Conservation (phyloP, 768 basidiomycete genomes). For the Lyophyllum atratum region DNA sequence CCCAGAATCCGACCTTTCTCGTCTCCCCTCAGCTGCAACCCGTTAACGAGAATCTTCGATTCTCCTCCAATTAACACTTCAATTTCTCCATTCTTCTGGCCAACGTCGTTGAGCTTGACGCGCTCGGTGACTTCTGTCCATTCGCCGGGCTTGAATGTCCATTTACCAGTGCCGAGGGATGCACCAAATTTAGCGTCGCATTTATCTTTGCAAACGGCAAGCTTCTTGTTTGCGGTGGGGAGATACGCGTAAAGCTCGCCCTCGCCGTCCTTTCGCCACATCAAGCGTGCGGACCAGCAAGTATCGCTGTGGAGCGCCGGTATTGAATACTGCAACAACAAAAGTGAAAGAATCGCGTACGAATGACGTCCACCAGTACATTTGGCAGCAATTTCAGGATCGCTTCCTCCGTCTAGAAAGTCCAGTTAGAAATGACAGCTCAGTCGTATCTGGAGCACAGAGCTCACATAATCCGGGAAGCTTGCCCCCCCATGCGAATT, state of each 20-base stretch:
- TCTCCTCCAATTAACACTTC: conserved; percentile 48
- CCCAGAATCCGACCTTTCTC: conserved; percentile 22
- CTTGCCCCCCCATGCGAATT: conserved; percentile 67
- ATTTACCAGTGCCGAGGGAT: conserved; percentile 52
- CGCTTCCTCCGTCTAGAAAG: conserved; percentile 53
- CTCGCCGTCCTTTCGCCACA: conserved; percentile 61
- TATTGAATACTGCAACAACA: not conserved
- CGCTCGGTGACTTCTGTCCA: conserved; percentile 57
- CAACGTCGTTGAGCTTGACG: conserved; percentile 58
- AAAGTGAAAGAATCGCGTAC: not conserved
- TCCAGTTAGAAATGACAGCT: not conserved
- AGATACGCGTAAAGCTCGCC: conserved; percentile 75
- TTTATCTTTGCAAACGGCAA: conserved; percentile 44
- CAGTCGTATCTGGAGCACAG: not conserved
- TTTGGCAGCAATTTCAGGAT: conserved; percentile 39
- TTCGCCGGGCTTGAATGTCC: conserved; percentile 46
- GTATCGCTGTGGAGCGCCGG: conserved; percentile 33
- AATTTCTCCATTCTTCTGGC: conserved; percentile 54
- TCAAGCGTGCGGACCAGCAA: conserved; percentile 69
- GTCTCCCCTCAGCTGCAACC: conserved; percentile 8
- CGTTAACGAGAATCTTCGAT: not conserved
- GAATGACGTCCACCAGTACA: conserved; percentile 60
- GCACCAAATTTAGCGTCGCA: conserved; percentile 50
- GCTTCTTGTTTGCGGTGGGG: conserved; percentile 40
- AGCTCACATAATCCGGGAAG: conserved; percentile 67